phyloP scores from a whole-genome alignment of 139 green algal genomes.

The Chlamydomonas asymmetrica region DNA sequence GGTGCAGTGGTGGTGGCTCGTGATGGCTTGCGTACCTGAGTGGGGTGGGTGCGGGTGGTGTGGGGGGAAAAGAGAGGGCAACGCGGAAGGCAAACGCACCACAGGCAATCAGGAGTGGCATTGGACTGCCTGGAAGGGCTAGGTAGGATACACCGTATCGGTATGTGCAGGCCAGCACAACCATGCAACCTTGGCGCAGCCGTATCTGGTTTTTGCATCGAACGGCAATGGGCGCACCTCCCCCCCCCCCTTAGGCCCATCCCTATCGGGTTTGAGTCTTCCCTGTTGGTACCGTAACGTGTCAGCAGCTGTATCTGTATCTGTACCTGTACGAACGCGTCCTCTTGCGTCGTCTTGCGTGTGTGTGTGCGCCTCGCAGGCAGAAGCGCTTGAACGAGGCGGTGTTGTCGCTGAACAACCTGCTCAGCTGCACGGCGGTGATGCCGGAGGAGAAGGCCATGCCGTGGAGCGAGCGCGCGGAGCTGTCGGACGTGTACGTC shows the following conservation, averaged over 20 bases:
- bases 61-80: not conserved
- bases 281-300: no score
- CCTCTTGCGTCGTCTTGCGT: constrained; percentile 70
- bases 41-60: not conserved
- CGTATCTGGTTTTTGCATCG: no score
- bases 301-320: no score
- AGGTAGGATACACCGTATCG: no score
- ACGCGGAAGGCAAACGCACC: not conserved
- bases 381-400: constrained; percentile 33
- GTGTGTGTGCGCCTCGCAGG: constrained; percentile 63
- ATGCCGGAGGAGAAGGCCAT: constrained; percentile 58
- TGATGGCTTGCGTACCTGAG: not conserved
- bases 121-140: no score
- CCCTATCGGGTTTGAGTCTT: no score
- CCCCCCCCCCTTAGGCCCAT: no score
- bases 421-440: constrained; percentile 47
- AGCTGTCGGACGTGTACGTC: constrained; percentile 84
- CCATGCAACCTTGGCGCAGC: no score
- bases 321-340: no score
- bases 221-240: no score
- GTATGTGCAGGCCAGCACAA: no score
- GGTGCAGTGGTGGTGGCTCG: constrained; percentile 47
- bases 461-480: constrained; percentile 67
- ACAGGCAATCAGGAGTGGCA: constrained; percentile 56
- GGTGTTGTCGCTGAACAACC: constrained; percentile 40